Conservation (phyloP, 2,329 filamentous ascomycete genomes). For the Ambrosiella beaveri region DNA sequence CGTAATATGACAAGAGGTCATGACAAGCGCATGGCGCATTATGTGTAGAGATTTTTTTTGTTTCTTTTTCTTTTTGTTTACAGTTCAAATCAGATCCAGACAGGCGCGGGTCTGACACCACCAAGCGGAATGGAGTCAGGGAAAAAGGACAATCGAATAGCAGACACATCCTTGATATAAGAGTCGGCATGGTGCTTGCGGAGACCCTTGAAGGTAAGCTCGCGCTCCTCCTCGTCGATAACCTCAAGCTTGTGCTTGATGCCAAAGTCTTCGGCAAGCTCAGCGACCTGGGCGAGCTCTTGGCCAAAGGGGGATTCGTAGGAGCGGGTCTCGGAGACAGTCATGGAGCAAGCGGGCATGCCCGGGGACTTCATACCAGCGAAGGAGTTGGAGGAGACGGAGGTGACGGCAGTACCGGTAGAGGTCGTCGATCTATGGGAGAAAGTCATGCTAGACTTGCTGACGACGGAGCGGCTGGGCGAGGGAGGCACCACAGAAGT, state of each 20-base stretch:
- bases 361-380: slow-evolving; percentile 18
- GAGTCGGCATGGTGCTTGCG: slow-evolving; percentile 61
- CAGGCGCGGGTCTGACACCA: slow-evolving; percentile 17
- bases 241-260: slow-evolving; percentile 40
- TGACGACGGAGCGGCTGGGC: slow-evolving; percentile 23
- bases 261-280: slow-evolving; percentile 78
- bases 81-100: slow-evolving; percentile 30
- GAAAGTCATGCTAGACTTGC: slow-evolving; percentile 12
- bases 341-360: slow-evolving; percentile 19
- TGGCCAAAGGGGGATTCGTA: slow-evolving; percentile 59
- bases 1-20: slow-evolving; percentile 1
- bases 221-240: slow-evolving; percentile 55
- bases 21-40: neutral
- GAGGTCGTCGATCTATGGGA: slow-evolving; percentile 17
- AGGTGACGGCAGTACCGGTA: slow-evolving; percentile 3
- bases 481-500: slow-evolving; percentile 40
- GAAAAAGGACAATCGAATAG: slow-evolving; percentile 47
- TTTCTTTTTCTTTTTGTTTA: neutral
- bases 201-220: slow-evolving; percentile 52
- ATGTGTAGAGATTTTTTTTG: neutral
- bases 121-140: slow-evolving; percentile 18
- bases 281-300: slow-evolving; percentile 81
- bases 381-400: slow-evolving; percentile 10
- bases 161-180: slow-evolving; percentile 66
- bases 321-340: slow-evolving; percentile 21